Evolutionary conservation across 139 green algal genomes (phyloP).

Genomic region (Chlorella sp.): DNA sequence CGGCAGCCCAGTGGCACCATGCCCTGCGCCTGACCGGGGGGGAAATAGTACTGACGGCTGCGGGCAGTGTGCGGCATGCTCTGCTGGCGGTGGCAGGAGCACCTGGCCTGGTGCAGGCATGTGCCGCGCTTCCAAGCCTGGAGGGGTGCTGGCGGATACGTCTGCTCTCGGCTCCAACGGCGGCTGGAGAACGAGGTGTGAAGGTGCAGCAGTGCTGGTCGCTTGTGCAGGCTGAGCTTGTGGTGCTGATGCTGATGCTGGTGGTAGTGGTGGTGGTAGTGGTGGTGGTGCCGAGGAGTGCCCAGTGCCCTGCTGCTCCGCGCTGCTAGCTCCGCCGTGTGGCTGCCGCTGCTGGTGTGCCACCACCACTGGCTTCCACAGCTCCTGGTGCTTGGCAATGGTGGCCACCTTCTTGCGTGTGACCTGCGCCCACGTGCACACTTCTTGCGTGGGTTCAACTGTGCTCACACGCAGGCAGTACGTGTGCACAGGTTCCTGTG

Average conservation of each 20-base stretch:
- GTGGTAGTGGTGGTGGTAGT: no score
- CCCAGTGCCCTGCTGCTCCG: not conserved
- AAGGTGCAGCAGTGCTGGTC: not conserved
- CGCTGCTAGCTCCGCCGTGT: not conserved
- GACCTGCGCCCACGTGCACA: slow-evolving; percentile 18
- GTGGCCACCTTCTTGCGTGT: slow-evolving; percentile 39
- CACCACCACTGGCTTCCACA: not conserved
- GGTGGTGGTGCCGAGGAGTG: no score
- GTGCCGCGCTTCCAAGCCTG: no score
- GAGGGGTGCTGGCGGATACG: no score
- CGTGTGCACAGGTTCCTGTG: no score
- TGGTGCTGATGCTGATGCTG: slow-evolving; percentile 7
- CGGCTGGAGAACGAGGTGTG: not conserved
- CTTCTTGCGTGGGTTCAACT: no score
- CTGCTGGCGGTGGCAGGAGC: no score
- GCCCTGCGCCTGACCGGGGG: no score
- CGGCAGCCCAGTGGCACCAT: not conserved
- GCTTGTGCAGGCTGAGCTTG: not conserved
- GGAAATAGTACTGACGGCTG: not conserved
- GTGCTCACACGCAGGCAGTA: not conserved
- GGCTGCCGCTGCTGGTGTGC: not conserved
- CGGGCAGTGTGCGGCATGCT: not conserved
- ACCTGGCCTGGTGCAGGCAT: no score
- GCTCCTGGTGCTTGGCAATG: slow-evolving; percentile 14
- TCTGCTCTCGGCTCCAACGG: not conserved